Evolutionary conservation across 306 rosid species (phyloP).

Genomic region (Cicer judaicum): DNA sequence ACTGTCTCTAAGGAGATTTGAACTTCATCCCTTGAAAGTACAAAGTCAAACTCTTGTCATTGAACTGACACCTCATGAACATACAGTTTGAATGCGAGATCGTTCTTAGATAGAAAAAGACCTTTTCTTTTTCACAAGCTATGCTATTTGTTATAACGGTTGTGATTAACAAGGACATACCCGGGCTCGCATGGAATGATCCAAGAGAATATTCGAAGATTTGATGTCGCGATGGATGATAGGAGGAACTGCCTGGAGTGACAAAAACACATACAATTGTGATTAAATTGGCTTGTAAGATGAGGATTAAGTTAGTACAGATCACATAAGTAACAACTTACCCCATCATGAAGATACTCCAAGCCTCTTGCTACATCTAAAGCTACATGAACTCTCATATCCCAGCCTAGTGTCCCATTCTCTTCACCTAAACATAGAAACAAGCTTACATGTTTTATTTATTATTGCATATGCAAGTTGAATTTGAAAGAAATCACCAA

Average conservation of each 20-base stretch:
- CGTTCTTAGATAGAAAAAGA: not conserved
- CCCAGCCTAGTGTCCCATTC: slow-evolving; percentile 76
- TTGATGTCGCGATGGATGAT: slow-evolving; percentile 95
- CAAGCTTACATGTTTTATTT: slow-evolving; percentile 9
- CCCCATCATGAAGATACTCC: slow-evolving; percentile 99
- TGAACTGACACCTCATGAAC: too few relatives aligned
- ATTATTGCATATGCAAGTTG: slow-evolving; percentile 17
- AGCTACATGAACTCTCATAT: slow-evolving; percentile 82
- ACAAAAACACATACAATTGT: slow-evolving; percentile 15
- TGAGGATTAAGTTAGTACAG: slow-evolving; percentile 25
- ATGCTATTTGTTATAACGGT: too few relatives aligned
- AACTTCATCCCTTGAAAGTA: too few relatives aligned
- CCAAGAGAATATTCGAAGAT: slow-evolving; percentile 86
- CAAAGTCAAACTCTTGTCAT: not conserved
- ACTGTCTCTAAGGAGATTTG: too few relatives aligned
- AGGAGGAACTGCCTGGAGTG: slow-evolving; percentile 91
- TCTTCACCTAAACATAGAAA: slow-evolving; percentile 60
- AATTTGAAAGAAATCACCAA: not conserved
- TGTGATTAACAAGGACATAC: slow-evolving; percentile 51
- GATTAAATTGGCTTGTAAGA: slow-evolving; percentile 22
- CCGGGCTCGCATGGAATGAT: slow-evolving; percentile 93
- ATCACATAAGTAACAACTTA: slow-evolving; percentile 48
- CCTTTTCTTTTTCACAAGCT: too few relatives aligned
- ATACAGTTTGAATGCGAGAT: too few relatives aligned
- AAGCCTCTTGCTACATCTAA: slow-evolving; percentile 93